A percentile compares a stretch with the other conserved stretches of the same genome.
Evolutionary conservation across 176 grass and related monocot species (phyloP).

Genomic region (Oryza officinalis): DNA sequence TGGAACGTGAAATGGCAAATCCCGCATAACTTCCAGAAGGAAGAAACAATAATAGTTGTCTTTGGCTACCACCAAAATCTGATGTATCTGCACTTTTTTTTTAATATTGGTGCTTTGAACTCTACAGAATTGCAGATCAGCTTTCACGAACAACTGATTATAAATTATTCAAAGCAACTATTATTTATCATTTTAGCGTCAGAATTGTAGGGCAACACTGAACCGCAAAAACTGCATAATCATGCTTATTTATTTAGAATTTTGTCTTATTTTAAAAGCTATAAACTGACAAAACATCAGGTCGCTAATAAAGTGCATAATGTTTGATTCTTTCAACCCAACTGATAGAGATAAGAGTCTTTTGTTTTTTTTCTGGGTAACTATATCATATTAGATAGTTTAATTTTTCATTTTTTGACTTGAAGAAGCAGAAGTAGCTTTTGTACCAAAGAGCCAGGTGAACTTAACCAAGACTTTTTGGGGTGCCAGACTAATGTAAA

Average conservation of each 20-base stretch:
- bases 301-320: not conserved
- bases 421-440: not conserved
- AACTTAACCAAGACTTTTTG: slow-evolving; percentile 12
- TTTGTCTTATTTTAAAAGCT: not conserved
- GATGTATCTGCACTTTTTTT: not conserved
- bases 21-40: not conserved
- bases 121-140: slow-evolving; percentile 8
- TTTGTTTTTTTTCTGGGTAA: not conserved
- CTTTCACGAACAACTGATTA: slow-evolving; percentile 3
- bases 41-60: slow-evolving; percentile 21
- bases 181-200: not conserved
- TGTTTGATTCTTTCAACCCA: not conserved
- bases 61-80: not conserved
- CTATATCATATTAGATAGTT: not conserved
- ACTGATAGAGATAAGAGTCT: not conserved
- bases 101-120: not conserved
- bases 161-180: not conserved
- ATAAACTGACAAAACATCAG: not conserved
- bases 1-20: slow-evolving; percentile 2
- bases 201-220: not conserved
- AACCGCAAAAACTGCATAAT: not conserved
- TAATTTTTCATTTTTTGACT: not conserved
- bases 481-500: slow-evolving; percentile 7
- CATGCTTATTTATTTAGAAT: not conserved
- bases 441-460: not conserved